Base-by-base conservation (phyloP, 2,329 filamentous ascomycete genomes). In the Scopulariopsis brevicaulis region DNA sequence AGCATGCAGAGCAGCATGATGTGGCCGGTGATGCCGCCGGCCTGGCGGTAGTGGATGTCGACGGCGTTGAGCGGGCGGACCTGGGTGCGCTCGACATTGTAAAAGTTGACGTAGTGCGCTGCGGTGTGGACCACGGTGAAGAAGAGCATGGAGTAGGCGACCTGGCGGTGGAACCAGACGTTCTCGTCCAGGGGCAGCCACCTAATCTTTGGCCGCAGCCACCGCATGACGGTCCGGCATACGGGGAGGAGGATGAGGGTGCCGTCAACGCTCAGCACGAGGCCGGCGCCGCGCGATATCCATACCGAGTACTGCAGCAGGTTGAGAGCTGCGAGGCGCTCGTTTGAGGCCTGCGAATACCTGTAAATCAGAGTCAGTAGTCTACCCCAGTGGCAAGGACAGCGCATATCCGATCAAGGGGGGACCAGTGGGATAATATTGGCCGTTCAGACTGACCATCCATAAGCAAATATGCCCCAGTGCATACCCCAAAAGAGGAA, bases 1-100 rank as follows among this genome's bases (percentile, higher is more conserved):
- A 99, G 76, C 94, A 99, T 99, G 80, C 93, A 97, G 18, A 99
- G 79, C 32, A 97, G 82, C 94, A 99, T 99, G 62, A 96, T 82
- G 72, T 99, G 94, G 8, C 94, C 94, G 2, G 94, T 99, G 62
- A 97, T 88, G 61, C 94, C 93, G 66, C 90, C 92, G 55, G 91
- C 82, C 68, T 96, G 83, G 1, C 83, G 81, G 70, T 96, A 99
- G 72, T 97, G 94, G 62, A 97, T 96, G 67, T 97, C 80, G 8
- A 97, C 73, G 3, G 94, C 94, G 3, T 84, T 83, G 54, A 89
- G 81, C 2, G 87, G 86, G 55, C 94, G 86, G 57, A 97, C 82
- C 69, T 97, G 90, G 0, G 79, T 83, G 65, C 84, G 82, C 71
- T 99, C 94, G 62, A 99, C 89, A 66, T 96, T 96, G 80, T 86